Percentiles rank a stretch among this genome's conserved stretches.
Conservation (phyloP, 2,329 filamentous ascomycete genomes). For the Fusarium anthophilum region DNA sequence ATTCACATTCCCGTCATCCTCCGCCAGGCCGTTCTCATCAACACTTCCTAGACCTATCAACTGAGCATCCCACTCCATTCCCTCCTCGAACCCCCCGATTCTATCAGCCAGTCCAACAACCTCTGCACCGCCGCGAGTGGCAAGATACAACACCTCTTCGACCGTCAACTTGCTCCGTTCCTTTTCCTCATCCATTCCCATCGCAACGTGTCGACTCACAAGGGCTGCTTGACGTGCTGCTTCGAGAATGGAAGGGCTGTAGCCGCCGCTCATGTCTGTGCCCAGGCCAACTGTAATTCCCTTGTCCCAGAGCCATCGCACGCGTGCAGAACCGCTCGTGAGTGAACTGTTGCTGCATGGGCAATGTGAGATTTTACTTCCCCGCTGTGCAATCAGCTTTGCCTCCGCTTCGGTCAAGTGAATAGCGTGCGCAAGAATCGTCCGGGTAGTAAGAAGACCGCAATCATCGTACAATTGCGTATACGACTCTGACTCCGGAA, state of each 20-base stretch:
- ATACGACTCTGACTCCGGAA: slow-evolving; percentile 73
- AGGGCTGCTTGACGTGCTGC: slow-evolving; percentile 84
- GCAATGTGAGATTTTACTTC: slow-evolving; percentile 82
- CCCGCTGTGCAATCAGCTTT: slow-evolving; percentile 66
- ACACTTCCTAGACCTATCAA: slow-evolving; percentile 72
- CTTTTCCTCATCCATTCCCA: slow-evolving; percentile 53
- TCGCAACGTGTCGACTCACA: slow-evolving; percentile 76
- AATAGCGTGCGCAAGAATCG: slow-evolving; percentile 86
- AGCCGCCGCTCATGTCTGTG: slow-evolving; percentile 91
- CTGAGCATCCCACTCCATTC: slow-evolving; percentile 93
- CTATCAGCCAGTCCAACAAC: slow-evolving; percentile 77
- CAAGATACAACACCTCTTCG: slow-evolving; percentile 86
- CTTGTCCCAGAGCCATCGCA: slow-evolving; percentile 77
- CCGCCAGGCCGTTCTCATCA: slow-evolving; percentile 50
- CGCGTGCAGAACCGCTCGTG: slow-evolving; percentile 79
- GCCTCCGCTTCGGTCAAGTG: slow-evolving; percentile 77
- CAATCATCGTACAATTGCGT: slow-evolving; percentile 80
- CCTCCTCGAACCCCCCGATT: slow-evolving; percentile 84
- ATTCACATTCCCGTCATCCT: slow-evolving; percentile 74
- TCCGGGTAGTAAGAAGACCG: slow-evolving; percentile 75
- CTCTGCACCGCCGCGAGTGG: slow-evolving; percentile 85
- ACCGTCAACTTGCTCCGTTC: slow-evolving; percentile 76
- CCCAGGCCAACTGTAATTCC: slow-evolving; percentile 86
- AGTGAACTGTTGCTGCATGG: slow-evolving; percentile 87
- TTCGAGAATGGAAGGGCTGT: slow-evolving; percentile 82